Evolutionary conservation across 257 asterid genomes (phyloP), one percentile per base, ranked within the genome.

Genomic region (Schizonepeta tenuifolia): DNA sequence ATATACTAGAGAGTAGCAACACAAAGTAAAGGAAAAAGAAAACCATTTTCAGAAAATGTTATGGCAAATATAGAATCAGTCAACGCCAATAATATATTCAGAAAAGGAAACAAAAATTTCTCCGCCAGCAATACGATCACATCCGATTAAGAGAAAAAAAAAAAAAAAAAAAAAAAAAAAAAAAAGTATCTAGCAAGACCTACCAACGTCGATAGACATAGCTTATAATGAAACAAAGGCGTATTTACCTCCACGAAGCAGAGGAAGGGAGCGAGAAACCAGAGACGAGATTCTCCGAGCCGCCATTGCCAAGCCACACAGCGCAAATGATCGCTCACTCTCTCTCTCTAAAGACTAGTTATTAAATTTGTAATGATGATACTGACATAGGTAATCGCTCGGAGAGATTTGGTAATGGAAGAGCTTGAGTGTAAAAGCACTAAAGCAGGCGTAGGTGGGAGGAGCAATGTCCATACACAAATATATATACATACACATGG

Each of bases 251-350:
- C 82, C 83, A 43, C 79, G 75, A 56, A 87, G 66, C 64, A 70
- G 55, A 51, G 92, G 83, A 61, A 85, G 75, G 8, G 90, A 81
- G 54, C 96, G 96, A 75, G 89, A 53, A 76, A 87, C 57, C 43
- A 88, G 88, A 11, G 93, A 87, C 17, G 96, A 76, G 78, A 90
- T 79, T 69, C 95, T 81, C 56, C 87, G 84, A 76, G 87, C 69
- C 7, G 98, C 96, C 97, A 90, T 90, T 62, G 62, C 44, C 18
- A 49, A 59, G 26, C 47, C 35, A 70, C 61, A 51, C 7, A 66
- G 35, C 1, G 72, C 9, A 73, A 33, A 22, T 10, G 59, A 58
- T 18, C 40, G 51, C 59, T 38, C 21, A 62, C 55, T 59, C 46
- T 38, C 33, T 17, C 49, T 2, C 20, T 22, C 55, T 31, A 4